Conservation (phyloP, 768 basidiomycete species). For the Suillus sp. region DNA sequence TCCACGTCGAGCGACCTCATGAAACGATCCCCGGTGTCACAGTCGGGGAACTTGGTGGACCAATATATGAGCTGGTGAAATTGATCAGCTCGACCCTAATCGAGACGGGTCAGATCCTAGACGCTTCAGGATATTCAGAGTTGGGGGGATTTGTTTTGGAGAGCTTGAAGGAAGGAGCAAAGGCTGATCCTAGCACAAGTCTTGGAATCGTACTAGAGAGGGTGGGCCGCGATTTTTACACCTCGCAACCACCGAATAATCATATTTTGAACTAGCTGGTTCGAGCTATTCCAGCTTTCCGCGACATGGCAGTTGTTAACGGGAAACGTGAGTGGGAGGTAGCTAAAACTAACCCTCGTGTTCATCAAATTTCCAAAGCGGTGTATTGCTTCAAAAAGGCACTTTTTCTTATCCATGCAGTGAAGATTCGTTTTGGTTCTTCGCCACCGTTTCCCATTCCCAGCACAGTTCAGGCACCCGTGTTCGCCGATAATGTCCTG, state of each 20-base stretch:
- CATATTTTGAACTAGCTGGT: constrained; percentile 52
- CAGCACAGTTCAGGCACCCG: constrained; percentile 56
- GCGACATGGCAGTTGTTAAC: constrained; percentile 71
- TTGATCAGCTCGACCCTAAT: constrained; percentile 64
- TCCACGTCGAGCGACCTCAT: constrained; percentile 74
- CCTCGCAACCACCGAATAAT: constrained; percentile 10
- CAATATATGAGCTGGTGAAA: constrained; percentile 70
- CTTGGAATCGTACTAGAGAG: constrained; percentile 65
- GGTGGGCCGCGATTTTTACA: constrained; percentile 41
- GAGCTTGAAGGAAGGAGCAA: constrained; percentile 57
- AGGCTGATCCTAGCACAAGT: constrained; percentile 36
- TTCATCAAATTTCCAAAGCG: constrained; percentile 41
- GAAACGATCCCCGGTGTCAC: constrained; percentile 66
- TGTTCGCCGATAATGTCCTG: constrained; percentile 81
- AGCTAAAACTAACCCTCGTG: constrained; percentile 5
- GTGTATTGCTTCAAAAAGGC: constrained; percentile 92
- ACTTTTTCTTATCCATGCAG: constrained; percentile 74
- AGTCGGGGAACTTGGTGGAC: constrained; percentile 78
- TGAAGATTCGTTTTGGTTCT: constrained; percentile 66
- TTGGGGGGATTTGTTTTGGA: constrained; percentile 78
- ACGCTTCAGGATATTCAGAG: constrained; percentile 60
- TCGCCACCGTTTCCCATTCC: constrained; percentile 65
- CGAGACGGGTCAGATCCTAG: constrained; percentile 71
- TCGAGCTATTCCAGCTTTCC: constrained; percentile 77
- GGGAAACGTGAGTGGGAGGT: constrained; percentile 51